Percentiles rank a stretch among this genome's conserved stretches.
Conservation (phyloP, 306 rosid species). For the Corylus avellana region DNA sequence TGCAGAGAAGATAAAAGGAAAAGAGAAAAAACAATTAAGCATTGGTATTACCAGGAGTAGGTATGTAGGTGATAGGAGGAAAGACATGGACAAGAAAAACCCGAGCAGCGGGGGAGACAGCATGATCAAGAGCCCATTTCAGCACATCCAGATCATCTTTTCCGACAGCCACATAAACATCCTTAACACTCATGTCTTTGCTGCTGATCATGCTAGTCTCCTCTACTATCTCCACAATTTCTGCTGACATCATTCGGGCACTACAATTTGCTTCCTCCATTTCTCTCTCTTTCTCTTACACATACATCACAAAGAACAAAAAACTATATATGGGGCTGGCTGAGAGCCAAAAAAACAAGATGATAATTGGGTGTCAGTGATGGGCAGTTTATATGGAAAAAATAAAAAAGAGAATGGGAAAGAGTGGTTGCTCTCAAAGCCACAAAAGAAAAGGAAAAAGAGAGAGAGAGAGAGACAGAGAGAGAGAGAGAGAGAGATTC, state of each 20-base stretch:
- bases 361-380: constrained; percentile 26
- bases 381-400: constrained; percentile 22
- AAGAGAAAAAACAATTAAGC: not conserved
- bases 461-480: not conserved
- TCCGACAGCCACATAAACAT: constrained; percentile 78
- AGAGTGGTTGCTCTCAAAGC: constrained; percentile 52
- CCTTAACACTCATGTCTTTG: constrained; percentile 38
- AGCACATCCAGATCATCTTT: constrained; percentile 65
- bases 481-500: constrained; percentile 35
- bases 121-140: constrained; percentile 77
- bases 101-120: constrained; percentile 51
- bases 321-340: not conserved
- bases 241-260: constrained; percentile 42
- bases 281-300: constrained; percentile 15
- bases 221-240: constrained; percentile 63
- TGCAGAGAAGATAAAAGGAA: too few species aligned
- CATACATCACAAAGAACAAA: constrained; percentile 23
- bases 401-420: constrained; percentile 29
- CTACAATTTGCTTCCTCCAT: constrained; percentile 47
- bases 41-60: constrained; percentile 63
- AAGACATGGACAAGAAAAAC: constrained; percentile 77
- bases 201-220: constrained; percentile 31
- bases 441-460: constrained; percentile 29
- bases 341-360: constrained; percentile 40
- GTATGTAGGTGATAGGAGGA: constrained; percentile 62